Base-by-base conservation (phyloP, 2,329 filamentous ascomycete species). In the Aspergillaceae sp. region DNA sequence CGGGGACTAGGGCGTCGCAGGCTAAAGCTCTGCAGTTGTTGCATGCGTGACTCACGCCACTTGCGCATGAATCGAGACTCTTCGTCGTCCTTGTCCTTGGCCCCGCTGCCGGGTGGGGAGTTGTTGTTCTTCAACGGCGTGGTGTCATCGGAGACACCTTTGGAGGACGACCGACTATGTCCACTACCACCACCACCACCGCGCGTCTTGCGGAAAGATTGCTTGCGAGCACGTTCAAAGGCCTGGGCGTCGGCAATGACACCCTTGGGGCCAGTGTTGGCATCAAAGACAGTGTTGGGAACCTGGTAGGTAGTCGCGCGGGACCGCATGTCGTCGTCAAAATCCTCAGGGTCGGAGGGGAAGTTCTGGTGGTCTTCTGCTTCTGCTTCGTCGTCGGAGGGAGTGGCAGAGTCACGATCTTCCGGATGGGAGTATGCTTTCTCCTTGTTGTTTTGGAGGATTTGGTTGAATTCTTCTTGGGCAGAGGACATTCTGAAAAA, bases 51-150 rank as follows among this genome's bases (percentile, higher is more conserved):
- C 67, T 90, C 82, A 41, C 92, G 80, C 92, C 92, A 98, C 59
- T 85, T 78, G 52, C 80, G 76, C 68, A 97, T 77, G 65, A 97
- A 96, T 26, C 74, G 70, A 55, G 91, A 87, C 55, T 95, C 89
- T 50, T 86, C 84, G 40, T 80, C 76, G 51, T 86, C 84, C 40
- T 80, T 76, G 38, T 77, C 76, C 11, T 48, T 53, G 2, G 58
- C 59, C 2, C 50, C 49, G 19, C 56, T 53, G 4, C 53, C 44
- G 2, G 51, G 50, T 4, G 46, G 57, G 45, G 51, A 52, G 43
- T 55, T 60, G 45, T 61, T 62, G 52, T 44, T 19, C 19, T 19
- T 56, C 49, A 27, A 56, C 55, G 5, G 29, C 10, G 52, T 58
- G 6, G 51, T 51, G 45, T 60, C 48, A 27, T 38, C 36, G 11